phyloP scores from a whole-genome alignment of 2,329 filamentous ascomycete species.

The Phialophora macrospora region DNA sequence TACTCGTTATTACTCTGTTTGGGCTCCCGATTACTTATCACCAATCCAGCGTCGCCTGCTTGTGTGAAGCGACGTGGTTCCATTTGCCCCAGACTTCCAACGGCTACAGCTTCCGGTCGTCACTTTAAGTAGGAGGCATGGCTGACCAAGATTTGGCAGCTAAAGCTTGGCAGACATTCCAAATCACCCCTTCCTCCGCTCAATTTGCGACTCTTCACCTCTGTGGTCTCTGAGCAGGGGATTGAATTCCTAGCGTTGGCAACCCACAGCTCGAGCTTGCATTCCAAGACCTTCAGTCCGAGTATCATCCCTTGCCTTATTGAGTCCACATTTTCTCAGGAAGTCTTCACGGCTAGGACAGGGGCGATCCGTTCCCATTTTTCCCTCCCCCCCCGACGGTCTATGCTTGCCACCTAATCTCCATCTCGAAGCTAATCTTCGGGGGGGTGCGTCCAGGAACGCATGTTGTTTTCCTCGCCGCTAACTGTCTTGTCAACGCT shows the following conservation, averaged over 20 bases:
- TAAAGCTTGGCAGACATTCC: slow-evolving; percentile 5
- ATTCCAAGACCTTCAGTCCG: background rate
- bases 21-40: slow-evolving; percentile 1
- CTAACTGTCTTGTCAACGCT: too few species aligned
- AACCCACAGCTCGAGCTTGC: background rate
- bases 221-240: too few species aligned
- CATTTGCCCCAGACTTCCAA: background rate
- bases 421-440: background rate
- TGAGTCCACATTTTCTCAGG: background rate
- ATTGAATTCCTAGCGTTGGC: background rate
- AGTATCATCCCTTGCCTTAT: background rate
- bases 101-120: background rate
- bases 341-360: slow-evolving; percentile 1
- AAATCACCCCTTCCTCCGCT: background rate
- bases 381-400: too few species aligned
- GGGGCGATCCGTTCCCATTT: slow-evolving; percentile 3
- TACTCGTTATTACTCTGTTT: slow-evolving; percentile 9
- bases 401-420: background rate
- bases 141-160: background rate
- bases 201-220: background rate
- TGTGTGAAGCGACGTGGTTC: background rate
- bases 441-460: background rate
- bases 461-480: too few species aligned
- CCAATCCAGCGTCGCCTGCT: background rate
- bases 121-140: slow-evolving; percentile 3